Percentiles rank a stretch among this genome's conserved stretches.
These are phyloP conservation scores for Starmera caribaea DNA, from an alignment of 805 yeast genomes.

Conservation along the genomic window DNA sequence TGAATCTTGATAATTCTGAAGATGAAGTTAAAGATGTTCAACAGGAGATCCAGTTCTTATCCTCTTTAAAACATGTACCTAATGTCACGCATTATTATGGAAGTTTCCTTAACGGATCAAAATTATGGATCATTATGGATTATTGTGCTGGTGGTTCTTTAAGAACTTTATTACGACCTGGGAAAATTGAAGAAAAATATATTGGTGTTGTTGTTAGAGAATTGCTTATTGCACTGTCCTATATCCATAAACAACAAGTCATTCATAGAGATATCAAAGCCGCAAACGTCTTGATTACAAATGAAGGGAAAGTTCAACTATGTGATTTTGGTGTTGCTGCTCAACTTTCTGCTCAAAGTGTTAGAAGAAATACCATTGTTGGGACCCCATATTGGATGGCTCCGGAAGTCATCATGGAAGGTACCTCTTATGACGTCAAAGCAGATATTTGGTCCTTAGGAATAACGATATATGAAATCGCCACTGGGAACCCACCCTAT, in stretches of 20 bases:
- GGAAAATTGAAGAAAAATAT: conserved; percentile 76
- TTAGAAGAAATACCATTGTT: conserved; percentile 89
- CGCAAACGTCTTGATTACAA: conserved; percentile 83
- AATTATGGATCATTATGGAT: conserved; percentile 96
- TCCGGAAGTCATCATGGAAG: conserved; percentile 93
- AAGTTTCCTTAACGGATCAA: conserved; percentile 77
- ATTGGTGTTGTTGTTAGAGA: conserved; percentile 83
- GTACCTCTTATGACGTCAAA: conserved; percentile 75
- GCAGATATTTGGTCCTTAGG: conserved; percentile 99
- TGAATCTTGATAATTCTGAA: conserved; percentile 84
- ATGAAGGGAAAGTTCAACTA: conserved; percentile 81
- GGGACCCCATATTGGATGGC: conserved; percentile 99
- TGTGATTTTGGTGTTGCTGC: conserved; percentile 99
- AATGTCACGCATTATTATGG: conserved; percentile 92
- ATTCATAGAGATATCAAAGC: conserved; percentile 96
- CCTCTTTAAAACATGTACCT: conserved; percentile 77
- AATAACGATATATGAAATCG: conserved; percentile 86
- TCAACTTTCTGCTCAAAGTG: conserved; percentile 61
- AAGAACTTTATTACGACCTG: conserved; percentile 69
- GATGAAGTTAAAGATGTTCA: conserved; percentile 95
- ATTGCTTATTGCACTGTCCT: conserved; percentile 62
- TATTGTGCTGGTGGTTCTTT: conserved; percentile 92
- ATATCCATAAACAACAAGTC: conserved; percentile 81
- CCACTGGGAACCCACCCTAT: conserved; percentile 96
- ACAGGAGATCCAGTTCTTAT: conserved; percentile 78